Evolutionary conservation across 768 basidiomycete species (phyloP), one percentile per base, ranked within the genome.

Genomic region (Gautieria morchelliformis): DNA sequence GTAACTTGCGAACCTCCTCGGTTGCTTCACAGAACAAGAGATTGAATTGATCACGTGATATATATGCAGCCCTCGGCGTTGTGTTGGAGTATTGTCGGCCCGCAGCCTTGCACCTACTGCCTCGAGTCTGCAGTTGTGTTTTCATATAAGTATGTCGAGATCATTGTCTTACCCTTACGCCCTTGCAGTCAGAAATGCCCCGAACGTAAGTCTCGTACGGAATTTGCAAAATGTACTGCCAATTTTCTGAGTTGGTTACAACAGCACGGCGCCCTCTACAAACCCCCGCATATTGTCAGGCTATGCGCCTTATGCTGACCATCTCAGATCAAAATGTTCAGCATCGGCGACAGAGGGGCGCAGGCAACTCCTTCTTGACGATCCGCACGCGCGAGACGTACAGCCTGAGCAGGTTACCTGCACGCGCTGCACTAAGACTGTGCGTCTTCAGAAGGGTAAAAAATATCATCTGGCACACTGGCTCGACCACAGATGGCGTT

Each of bases 381-480:
- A 89, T 66, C 85, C 84, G 14, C 87, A 88, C 63, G 85, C 89
- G 42, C 84, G 81, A 19, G 76, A 85, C 61, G 88, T 87, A 66
- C 87, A 89, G 68, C 80, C 88, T 20, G 56, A 57, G 17, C 56
- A 57, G n/a, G 56, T 57, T 20, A 57, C 56, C 33, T 57, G 56
- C 47, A 24, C 30, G 14, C 46, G 56, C 14, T 57, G 56, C 24
- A 27, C 56, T 4, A 57, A 57, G 24, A 57, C 56, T 9, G 56
- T 57, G 20, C 56, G 56, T 37, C 48, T 57, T 33, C 56, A 57
- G 19, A 57, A 57, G 47, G 56, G 90, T 67, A 89, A 87, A 56
- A 89, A 86, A 0, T 91, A 89, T 63, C 90, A 89, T 65, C 84
- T 82, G 17, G 89, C 89, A 54, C 88, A 89, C 0, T 90, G 88